Conservation (phyloP, 2,329 filamentous ascomycete species). For the Talaromyces sp. region DNA sequence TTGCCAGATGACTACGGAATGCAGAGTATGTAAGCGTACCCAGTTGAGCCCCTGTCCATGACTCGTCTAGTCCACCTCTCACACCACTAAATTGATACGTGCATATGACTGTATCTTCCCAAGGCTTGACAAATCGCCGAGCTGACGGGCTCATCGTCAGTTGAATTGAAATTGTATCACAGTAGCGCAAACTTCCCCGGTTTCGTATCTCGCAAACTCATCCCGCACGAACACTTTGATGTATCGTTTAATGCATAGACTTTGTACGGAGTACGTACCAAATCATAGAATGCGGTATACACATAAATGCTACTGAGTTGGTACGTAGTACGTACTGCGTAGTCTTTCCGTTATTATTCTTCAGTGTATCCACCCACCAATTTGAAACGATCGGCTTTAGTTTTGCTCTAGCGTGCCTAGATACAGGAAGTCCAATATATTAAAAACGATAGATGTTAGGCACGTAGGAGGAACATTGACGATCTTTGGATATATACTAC, state of each 20-base stretch:
- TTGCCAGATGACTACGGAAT: background rate
- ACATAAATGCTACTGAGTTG: background rate
- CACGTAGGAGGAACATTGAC: background rate
- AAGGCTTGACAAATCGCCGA: background rate
- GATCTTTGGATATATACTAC: slow-evolving; percentile 9
- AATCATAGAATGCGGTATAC: background rate
- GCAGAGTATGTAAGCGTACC: background rate
- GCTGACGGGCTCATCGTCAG: background rate
- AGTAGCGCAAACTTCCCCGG: background rate
- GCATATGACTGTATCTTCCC: background rate
- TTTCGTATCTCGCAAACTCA: background rate
- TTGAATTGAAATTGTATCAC: background rate
- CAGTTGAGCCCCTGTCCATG: slow-evolving; percentile 3
- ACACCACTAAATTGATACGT: background rate
- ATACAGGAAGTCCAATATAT: background rate
- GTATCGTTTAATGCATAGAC: background rate
- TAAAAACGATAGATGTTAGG: background rate
- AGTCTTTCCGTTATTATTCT: background rate
- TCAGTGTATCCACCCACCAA: background rate
- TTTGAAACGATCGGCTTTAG: background rate
- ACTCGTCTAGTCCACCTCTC: background rate
- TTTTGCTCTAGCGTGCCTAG: background rate
- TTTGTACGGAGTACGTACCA: background rate
- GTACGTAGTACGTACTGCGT: background rate
- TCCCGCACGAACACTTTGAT: background rate